phyloP scores from a whole-genome alignment of 306 rosid species.

The Citrullus amarus region DNA sequence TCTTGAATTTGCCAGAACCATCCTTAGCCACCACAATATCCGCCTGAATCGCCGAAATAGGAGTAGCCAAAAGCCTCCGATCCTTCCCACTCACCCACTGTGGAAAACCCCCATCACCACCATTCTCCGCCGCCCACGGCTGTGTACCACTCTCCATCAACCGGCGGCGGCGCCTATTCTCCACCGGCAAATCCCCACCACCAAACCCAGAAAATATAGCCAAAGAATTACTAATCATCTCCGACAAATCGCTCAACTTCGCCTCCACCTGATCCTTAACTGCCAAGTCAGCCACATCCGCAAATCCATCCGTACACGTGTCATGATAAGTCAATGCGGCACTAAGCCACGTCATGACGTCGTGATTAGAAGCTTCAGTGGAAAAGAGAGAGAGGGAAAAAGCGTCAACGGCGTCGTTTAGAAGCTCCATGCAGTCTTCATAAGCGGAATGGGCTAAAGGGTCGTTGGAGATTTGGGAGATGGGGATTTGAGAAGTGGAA shows the following conservation, averaged over 20 bases:
- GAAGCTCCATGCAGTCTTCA: constrained; percentile 73
- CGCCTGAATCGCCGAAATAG: constrained; percentile 44
- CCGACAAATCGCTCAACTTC: constrained; percentile 44
- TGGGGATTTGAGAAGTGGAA: constrained; percentile 32
- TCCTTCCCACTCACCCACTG: constrained; percentile 46
- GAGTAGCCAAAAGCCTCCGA: constrained; percentile 37
- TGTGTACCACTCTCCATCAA: constrained; percentile 22
- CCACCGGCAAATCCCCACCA: constrained; percentile 34
- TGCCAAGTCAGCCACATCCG: constrained; percentile 28
- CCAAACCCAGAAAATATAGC: constrained; percentile 44
- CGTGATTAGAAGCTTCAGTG: constrained; percentile 20
- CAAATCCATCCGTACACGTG: constrained; percentile 66
- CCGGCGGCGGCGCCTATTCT: constrained; percentile 40
- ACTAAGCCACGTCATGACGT: constrained; percentile 84
- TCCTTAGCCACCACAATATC: constrained; percentile 50
- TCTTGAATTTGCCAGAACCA: constrained; percentile 55
- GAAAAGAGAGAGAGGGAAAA: constrained; percentile 39
- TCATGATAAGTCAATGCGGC: constrained; percentile 78
- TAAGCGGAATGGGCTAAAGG: constrained; percentile 46
- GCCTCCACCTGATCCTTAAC: constrained; percentile 37
- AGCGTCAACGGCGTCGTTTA: constrained; percentile 65
- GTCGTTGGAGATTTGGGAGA: constrained; percentile 24
- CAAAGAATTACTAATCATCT: constrained; percentile 66
- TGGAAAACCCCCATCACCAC: constrained; percentile 35
- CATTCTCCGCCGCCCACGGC: constrained; percentile 12